Evolutionary conservation across 768 basidiomycete species (phyloP).

Genomic region (Podaxis pistillaris): DNA sequence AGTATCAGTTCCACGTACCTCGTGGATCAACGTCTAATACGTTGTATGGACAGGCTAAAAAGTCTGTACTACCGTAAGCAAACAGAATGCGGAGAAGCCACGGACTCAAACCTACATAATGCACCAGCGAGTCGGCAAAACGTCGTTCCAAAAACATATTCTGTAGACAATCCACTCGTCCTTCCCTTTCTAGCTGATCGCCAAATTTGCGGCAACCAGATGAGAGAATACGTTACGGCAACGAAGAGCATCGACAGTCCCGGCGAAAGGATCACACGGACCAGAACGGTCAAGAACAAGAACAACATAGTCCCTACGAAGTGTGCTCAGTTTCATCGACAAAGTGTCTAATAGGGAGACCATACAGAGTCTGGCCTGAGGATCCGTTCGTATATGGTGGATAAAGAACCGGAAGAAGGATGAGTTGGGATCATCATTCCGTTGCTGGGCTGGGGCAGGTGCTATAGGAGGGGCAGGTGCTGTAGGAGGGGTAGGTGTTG

Average conservation of each 20-base stretch:
- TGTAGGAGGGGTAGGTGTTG: conserved; percentile 2
- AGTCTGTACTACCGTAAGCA: conserved; percentile 49
- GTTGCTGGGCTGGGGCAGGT: conserved; percentile 19
- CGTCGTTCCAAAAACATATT: conserved; percentile 79
- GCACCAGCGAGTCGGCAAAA: conserved; percentile 66
- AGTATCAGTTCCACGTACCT: conserved; percentile 40
- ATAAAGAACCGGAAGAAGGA: conserved; percentile 52
- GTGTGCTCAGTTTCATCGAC: conserved; percentile 10
- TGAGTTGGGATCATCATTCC: conserved; percentile 25
- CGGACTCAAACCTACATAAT: conserved; percentile 58
- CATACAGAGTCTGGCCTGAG: conserved; percentile 72
- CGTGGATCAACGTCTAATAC: conserved; percentile 79
- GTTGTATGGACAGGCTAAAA: conserved; percentile 80
- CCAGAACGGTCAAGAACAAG: conserved; percentile 67
- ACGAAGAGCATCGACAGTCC: conserved; percentile 66
- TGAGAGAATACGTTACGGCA: conserved; percentile 65
- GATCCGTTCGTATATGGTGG: conserved; percentile 62
- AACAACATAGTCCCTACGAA: conserved; percentile 63
- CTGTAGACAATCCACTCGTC: conserved; percentile 60
- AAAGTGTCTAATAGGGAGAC: conserved; percentile 2
- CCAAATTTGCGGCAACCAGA: conserved; percentile 87
- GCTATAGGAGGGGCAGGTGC: background rate
- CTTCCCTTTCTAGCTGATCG: conserved; percentile 72
- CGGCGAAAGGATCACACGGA: conserved; percentile 71
- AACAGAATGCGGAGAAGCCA: background rate